phyloP scores from a whole-genome alignment of 441 rosid species.

The Adansonia grandidieri region DNA sequence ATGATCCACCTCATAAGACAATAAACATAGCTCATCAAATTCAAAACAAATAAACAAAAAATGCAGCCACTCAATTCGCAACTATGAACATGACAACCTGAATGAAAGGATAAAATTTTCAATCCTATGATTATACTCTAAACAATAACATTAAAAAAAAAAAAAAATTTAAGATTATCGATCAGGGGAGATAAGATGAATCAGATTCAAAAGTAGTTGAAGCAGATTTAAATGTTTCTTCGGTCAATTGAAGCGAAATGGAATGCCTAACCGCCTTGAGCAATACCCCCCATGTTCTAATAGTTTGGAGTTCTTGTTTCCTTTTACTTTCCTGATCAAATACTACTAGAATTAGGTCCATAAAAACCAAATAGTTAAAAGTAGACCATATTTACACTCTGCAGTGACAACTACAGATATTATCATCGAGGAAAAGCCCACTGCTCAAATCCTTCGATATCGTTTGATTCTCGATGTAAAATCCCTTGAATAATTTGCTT shows the following conservation, averaged over 20 bases:
- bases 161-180: background rate
- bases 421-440: background rate
- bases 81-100: background rate
- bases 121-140: background rate
- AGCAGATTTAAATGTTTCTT: background rate
- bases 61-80: background rate
- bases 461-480: background rate
- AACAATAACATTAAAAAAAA: background rate
- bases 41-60: constrained; percentile 30
- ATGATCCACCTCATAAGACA: constrained; percentile 57
- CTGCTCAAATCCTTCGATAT: background rate
- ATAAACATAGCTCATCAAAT: constrained; percentile 31
- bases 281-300: background rate
- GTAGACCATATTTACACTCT: background rate
- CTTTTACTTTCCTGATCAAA: background rate
- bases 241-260: background rate
- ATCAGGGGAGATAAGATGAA: background rate
- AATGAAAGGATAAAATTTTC: background rate
- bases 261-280: too few relatives aligned
- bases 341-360: background rate
- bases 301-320: background rate
- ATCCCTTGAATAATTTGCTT: background rate
- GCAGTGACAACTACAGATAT: background rate
- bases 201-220: background rate
- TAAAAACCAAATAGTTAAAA: too few relatives aligned